Conservation (phyloP, 1,284 basidiomycete genomes). For the Puccinia novopanici region DNA sequence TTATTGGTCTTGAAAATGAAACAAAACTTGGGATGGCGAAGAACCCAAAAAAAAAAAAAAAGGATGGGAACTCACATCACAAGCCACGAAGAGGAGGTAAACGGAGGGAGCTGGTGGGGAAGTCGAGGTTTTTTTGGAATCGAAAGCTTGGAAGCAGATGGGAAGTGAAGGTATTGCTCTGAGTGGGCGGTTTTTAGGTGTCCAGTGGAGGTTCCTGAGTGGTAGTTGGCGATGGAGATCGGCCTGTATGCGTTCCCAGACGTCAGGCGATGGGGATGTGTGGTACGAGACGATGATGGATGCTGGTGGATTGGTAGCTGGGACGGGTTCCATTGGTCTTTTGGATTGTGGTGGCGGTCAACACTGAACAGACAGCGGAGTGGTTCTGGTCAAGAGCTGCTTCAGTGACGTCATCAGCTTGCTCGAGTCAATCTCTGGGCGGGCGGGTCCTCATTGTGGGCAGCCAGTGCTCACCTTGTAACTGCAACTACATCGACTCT, state of each 20-base stretch:
- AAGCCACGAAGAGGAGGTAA: constrained; percentile 79
- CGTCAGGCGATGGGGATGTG: constrained; percentile 48
- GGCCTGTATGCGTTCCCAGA: constrained; percentile 64
- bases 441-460: too few relatives aligned
- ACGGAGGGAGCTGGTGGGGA: constrained; percentile 66
- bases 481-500: too few relatives aligned
- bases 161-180: constrained; percentile 84
- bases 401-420: not conserved
- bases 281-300: constrained; percentile 45
- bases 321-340: constrained; percentile 15
- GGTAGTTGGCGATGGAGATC: constrained; percentile 70
- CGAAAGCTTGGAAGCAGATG: constrained; percentile 72
- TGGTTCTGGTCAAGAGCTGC: too few relatives aligned
- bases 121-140: constrained; percentile 60
- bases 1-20: not conserved
- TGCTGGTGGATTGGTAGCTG: constrained; percentile 15
- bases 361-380: not conserved
- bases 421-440: too few relatives aligned
- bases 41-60: not conserved
- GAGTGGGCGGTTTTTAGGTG: constrained; percentile 69
- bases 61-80: constrained; percentile 76
- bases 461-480: not conserved
- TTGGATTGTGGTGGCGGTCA: too few relatives aligned
- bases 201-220: constrained; percentile 87
- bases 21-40: not conserved